These are phyloP conservation scores for Syzygium aqueum DNA, from an alignment of 345 rosid genomes.

Conservation along the genomic window DNA sequence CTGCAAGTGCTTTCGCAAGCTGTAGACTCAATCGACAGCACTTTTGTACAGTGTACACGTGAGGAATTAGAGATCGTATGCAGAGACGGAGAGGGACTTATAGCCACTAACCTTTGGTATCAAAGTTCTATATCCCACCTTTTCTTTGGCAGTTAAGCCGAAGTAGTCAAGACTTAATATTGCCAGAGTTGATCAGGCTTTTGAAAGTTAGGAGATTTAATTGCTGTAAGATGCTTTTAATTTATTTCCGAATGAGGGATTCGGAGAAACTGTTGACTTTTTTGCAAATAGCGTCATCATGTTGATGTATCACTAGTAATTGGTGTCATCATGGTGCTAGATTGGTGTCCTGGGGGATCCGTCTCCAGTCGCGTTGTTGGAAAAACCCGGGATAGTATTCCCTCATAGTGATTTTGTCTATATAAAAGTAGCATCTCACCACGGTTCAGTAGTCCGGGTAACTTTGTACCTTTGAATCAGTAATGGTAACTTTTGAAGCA, in stretches of 20 bases:
- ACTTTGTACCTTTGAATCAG: background rate
- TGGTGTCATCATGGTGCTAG: background rate
- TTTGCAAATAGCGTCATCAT: background rate
- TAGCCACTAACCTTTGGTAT: background rate
- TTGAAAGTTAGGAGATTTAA: background rate
- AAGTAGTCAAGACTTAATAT: background rate
- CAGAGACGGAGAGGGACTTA: background rate
- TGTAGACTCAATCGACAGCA: background rate
- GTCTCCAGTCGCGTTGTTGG: background rate
- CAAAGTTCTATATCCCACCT: background rate
- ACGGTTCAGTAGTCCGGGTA: background rate
- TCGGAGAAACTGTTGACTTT: background rate
- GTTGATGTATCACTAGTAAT: background rate
- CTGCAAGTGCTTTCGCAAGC: background rate
- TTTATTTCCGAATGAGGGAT: background rate
- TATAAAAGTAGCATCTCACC: background rate
- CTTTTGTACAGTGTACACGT: background rate
- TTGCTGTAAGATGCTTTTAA: background rate
- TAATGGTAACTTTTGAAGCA: background rate
- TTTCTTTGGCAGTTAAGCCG: background rate
- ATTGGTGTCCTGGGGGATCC: background rate
- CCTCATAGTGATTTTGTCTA: background rate
- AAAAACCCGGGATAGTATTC: background rate
- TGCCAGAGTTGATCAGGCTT: background rate
- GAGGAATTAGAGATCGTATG: background rate